Evolutionary conservation across 345 rosid genomes (phyloP).

Genomic region (Lepidium sativum): DNA sequence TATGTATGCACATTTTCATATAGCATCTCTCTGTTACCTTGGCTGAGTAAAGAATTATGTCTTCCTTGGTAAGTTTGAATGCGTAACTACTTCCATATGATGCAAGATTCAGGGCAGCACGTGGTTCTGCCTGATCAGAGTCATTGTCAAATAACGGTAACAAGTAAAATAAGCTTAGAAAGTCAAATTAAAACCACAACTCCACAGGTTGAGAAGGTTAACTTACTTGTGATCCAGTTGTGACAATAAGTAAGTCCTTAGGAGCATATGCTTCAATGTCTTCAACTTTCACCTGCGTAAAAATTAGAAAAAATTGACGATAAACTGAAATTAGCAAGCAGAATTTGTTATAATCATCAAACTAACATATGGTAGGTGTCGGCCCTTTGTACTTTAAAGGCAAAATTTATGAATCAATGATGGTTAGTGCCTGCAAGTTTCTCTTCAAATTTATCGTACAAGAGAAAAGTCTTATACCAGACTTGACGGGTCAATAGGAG

Average conservation of each 20-base stretch:
- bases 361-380: not conserved
- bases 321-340: not conserved
- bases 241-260: conserved; percentile 85
- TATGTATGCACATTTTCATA: not conserved
- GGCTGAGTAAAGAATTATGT: conserved; percentile 82
- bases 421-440: not conserved
- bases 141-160: conserved; percentile 29
- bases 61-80: conserved; percentile 81
- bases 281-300: conserved; percentile 69
- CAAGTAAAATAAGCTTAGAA: not conserved
- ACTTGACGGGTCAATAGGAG: conserved; percentile 90
- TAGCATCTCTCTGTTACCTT: conserved; percentile 41
- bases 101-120: conserved; percentile 93
- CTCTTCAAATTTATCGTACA: not conserved
- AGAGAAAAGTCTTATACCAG: conserved; percentile 43
- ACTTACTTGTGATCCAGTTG: conserved; percentile 97
- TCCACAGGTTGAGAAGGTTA: not conserved
- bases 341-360: not conserved
- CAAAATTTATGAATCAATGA: conserved; percentile 5
- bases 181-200: not conserved
- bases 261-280: conserved; percentile 96
- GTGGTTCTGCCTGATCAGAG: conserved; percentile 94
- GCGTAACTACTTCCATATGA: conserved; percentile 88
- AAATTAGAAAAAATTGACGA: not conserved
- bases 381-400: not conserved